Evolutionary conservation across 305 asterid species (phyloP), one percentile per base, ranked within the genome.

Genomic region (Salvia sclarea): DNA sequence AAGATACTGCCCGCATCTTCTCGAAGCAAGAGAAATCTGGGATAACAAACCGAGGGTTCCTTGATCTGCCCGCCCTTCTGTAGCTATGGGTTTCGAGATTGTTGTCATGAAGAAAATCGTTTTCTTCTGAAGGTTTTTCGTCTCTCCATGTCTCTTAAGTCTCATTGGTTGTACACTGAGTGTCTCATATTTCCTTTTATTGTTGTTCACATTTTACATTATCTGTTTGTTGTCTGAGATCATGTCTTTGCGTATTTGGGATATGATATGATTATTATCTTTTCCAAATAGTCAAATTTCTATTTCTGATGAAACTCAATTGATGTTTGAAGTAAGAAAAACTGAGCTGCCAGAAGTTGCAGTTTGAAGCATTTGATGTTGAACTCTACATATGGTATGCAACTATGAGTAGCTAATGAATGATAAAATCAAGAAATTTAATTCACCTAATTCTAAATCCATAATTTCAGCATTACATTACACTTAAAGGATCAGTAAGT

Each of bases 21-120:
- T 82, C 2, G 94, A 83, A 75, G 84, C 78, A 58, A 87, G 92
- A 67, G 88, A 79, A 74, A 49, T 59, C 12, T 89, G 96, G 95
- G 96, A 91, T 71, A 84, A 52, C 80, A 91, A 91, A 75, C 95
- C 91, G 8, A 38, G 69, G 68, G 86, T 81, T 59, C 80, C 81
- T 20, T 80, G 77, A 84, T 66, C 31, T 37, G 21, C 38, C n/a
- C n/a, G n/a, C n/a, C 41, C 8, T 48, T 30, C n/a, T 22, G 62
- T 49, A 58, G 67, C 37, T 54, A 22, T 13, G 60, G 45, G 54
- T 69, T 5, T 61, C 30, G 13, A 61, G 61, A 33, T 70, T 59
- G 72, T 55, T 37, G 25, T 48, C 50, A 64, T 55, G 41, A 16
- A n/a, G n/a, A n/a, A n/a, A n/a, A n/a, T n/a, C n/a, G n/a, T n/a